Conservation (phyloP, 2,329 filamentous ascomycete species). For the Rutstroemia sp. region DNA sequence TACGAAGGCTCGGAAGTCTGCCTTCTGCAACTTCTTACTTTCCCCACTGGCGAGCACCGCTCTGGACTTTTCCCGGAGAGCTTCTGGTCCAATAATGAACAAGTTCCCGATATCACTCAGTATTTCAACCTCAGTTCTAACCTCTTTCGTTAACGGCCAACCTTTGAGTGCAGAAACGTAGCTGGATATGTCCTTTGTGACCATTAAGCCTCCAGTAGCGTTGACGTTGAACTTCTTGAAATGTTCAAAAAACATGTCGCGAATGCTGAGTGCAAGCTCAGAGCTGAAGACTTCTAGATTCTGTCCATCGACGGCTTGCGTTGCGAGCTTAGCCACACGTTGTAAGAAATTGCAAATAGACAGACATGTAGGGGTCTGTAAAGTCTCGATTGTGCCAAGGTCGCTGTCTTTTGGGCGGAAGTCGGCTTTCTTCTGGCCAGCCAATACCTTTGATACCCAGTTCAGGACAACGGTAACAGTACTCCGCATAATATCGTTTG, state of each 20-base stretch:
- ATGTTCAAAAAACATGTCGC: conserved; percentile 77
- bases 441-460: conserved; percentile 56
- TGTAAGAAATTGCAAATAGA: conserved; percentile 74
- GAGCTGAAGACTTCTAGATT: conserved; percentile 78
- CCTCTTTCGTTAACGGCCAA: conserved; percentile 68
- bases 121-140: conserved; percentile 68
- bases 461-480: conserved; percentile 58
- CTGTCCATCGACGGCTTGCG: conserved; percentile 68
- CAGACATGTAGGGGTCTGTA: conserved; percentile 82
- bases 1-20: conserved; percentile 77
- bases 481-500: conserved; percentile 60
- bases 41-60: conserved; percentile 40
- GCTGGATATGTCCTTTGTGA: conserved; percentile 91
- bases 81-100: conserved; percentile 86
- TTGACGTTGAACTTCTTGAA: conserved; percentile 93
- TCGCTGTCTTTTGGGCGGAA: conserved; percentile 62
- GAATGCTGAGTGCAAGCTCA: conserved; percentile 75
- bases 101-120: conserved; percentile 89
- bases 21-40: conserved; percentile 52
- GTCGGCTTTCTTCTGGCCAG: conserved; percentile 62
- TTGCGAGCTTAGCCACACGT: conserved; percentile 54
- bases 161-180: conserved; percentile 81
- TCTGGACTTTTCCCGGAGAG: conserved; percentile 62
- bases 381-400: conserved; percentile 57
- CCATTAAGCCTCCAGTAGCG: conserved; percentile 87